Evolutionary conservation across 352 stramenopile genomes (phyloP), one percentile per base, ranked within the genome.

Genomic region (Peronospora farinosa): DNA sequence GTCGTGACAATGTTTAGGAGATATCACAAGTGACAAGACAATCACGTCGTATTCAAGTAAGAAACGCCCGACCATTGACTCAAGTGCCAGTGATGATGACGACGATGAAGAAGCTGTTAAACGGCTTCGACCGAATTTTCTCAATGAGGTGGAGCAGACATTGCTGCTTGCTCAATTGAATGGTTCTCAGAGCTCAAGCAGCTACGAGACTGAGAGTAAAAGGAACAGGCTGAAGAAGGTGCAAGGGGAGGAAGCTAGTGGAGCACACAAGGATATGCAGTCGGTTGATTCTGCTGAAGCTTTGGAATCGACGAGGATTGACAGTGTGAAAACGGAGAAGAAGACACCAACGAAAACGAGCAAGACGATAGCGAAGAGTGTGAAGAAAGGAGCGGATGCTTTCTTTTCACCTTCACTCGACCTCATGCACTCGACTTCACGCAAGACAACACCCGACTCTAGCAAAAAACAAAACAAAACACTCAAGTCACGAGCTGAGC

Each of bases 381-480:
- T 5, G 2, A 59, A 57, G 40, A 43, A 54, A 32, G 5, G 7
- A 3, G 47, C 37, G 12, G 73, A 51, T 32, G 54, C 52, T 23
- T 65, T 85, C 42, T 76, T 78, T 42, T 86, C 72, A 3, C 70
- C 72, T 42, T 86, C 72, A 1, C 72, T 69, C 5, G 71, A 78
- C 4, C 51, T 61, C 5, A 74, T 84, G 40, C 42, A 48, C 17
- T 36, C 40, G 5, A 44, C 31, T 3, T 51, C 51, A 15, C 57
- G 47, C 7, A 82, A 81, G 27, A 17, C 50, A 0, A 65, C 68
- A 21, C 61, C 52, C 0, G 64, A 82, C 17, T 72, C 74, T 8
- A 63, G 66, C 27, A 73, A 61, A 35, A 86, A 87, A 32, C 56
- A 59, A 19, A 55, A 37, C 7, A 60, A 63, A 19, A 44, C 40